phyloP scores from a whole-genome alignment of 768 basidiomycete genomes.

The Suillus fuscotomentosus region DNA sequence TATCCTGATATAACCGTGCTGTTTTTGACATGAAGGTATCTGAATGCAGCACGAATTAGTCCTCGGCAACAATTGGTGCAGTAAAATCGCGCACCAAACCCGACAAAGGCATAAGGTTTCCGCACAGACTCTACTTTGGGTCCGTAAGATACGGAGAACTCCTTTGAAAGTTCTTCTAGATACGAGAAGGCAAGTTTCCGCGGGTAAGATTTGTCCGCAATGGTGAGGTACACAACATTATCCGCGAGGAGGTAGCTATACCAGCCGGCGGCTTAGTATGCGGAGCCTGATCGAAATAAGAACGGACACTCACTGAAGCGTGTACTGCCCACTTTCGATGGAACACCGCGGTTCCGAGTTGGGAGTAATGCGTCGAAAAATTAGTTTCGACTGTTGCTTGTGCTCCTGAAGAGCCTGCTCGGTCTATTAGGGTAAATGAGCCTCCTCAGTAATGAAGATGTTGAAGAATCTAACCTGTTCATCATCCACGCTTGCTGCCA shows the following conservation, averaged over 20 bases:
- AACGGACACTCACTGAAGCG: constrained; percentile 76
- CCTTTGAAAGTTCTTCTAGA: constrained; percentile 94
- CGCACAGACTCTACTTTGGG: constrained; percentile 88
- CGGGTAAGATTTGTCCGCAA: constrained; percentile 96
- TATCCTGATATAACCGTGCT: constrained; percentile 91
- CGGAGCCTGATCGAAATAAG: constrained; percentile 1
- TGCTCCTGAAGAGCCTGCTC: constrained; percentile 94
- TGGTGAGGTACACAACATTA: constrained; percentile 92
- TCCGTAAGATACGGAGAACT: constrained; percentile 91
- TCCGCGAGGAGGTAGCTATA: constrained; percentile 90
- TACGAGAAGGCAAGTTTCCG: constrained; percentile 97
- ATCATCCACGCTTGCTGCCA: constrained; percentile 96
- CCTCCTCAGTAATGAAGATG: neutral
- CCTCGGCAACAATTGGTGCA: constrained; percentile 3
- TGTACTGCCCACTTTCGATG: constrained; percentile 93
- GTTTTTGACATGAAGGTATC: constrained; percentile 99
- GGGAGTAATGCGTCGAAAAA: constrained; percentile 90
- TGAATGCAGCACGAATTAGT: constrained; percentile 29
- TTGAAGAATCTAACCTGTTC: constrained; percentile 65
- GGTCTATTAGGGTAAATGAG: constrained; percentile 52
- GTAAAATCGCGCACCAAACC: constrained; percentile 70
- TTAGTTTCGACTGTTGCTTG: constrained; percentile 97
- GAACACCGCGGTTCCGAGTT: constrained; percentile 96
- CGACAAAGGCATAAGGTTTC: constrained; percentile 98
- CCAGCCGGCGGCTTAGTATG: constrained; percentile 7